Conservation (phyloP, 179 eudicot species). For the Heliamphora pulchella region DNA sequence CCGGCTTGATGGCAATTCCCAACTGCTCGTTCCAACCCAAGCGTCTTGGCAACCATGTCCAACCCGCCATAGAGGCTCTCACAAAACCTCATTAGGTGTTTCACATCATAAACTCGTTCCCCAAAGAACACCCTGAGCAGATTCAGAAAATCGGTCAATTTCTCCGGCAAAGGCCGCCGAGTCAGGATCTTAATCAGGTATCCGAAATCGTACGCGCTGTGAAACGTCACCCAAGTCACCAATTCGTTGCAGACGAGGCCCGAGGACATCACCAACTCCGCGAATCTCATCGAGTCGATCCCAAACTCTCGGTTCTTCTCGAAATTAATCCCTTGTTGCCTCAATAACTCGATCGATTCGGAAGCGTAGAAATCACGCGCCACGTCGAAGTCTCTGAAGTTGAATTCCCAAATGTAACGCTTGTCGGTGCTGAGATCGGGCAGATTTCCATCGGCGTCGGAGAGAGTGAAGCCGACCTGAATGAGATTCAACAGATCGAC, state of each 20-base stretch:
- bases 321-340: no score
- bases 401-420: no score
- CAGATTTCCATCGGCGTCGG: no score
- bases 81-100: conserved; percentile 46
- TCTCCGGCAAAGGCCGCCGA: conserved; percentile 33
- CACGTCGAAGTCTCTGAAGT: no score
- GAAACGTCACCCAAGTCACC: conserved; percentile 60
- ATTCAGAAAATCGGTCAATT: conserved; percentile 24
- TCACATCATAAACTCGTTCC: conserved; percentile 50
- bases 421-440: no score
- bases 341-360: no score
- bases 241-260: conserved; percentile 52
- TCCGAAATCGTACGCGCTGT: conserved; percentile 63
- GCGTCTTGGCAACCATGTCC: conserved; percentile 39
- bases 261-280: conserved; percentile 37
- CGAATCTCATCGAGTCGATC: no score
- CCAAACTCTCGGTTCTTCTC: no score
- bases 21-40: conserved; percentile 36
- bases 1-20: conserved; percentile 22
- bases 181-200: conserved; percentile 49
- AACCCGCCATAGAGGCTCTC: conserved; percentile 64
- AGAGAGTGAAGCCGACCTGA: no score
- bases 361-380: no score
- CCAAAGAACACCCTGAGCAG: conserved; percentile 42
- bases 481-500: no score